phyloP scores from a whole-genome alignment of 768 basidiomycete species.

The Macrolepiota fuliginosa region DNA sequence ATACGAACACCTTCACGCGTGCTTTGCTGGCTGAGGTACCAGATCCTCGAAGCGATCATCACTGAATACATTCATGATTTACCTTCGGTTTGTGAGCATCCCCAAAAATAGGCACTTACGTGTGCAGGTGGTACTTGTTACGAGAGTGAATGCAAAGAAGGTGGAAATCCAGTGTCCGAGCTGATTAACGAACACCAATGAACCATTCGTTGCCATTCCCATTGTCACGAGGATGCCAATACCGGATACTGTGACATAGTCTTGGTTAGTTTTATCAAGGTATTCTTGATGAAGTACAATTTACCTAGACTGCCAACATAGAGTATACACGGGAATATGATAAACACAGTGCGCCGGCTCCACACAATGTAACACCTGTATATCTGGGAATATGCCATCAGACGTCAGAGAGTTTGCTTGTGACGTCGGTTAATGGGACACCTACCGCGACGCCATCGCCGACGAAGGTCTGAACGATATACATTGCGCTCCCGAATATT shows the following conservation, averaged over 20 bases:
- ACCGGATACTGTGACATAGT: slow-evolving; percentile 19
- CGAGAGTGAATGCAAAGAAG: slow-evolving; percentile 36
- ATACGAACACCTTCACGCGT: slow-evolving; percentile 17
- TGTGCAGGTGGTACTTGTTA: slow-evolving; percentile 36
- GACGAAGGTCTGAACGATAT: slow-evolving; percentile 33
- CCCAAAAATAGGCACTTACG: slow-evolving; percentile 16
- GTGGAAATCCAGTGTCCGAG: slow-evolving; percentile 36
- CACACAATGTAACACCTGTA: slow-evolving; percentile 33
- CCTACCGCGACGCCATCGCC: slow-evolving; percentile 35
- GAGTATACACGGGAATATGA: slow-evolving; percentile 26
- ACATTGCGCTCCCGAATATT: slow-evolving; percentile 34
- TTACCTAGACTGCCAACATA: slow-evolving; percentile 29
- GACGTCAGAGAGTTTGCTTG: background rate
- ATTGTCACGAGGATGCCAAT: slow-evolving; percentile 31
- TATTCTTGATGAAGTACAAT: background rate
- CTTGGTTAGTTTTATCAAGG: background rate
- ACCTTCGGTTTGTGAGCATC: too few relatives aligned
- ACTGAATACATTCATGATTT: slow-evolving; percentile 10
- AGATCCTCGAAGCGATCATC: slow-evolving; percentile 32
- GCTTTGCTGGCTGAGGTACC: slow-evolving; percentile 27
- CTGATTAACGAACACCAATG: slow-evolving; percentile 29
- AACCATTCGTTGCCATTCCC: slow-evolving; percentile 23
- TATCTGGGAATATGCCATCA: slow-evolving; percentile 18
- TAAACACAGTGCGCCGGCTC: slow-evolving; percentile 19
- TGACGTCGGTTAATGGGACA: background rate